These are phyloP conservation scores for Thraustotheca clavata DNA, from an alignment of 352 stramenopile species.

Conservation along the genomic window DNA sequence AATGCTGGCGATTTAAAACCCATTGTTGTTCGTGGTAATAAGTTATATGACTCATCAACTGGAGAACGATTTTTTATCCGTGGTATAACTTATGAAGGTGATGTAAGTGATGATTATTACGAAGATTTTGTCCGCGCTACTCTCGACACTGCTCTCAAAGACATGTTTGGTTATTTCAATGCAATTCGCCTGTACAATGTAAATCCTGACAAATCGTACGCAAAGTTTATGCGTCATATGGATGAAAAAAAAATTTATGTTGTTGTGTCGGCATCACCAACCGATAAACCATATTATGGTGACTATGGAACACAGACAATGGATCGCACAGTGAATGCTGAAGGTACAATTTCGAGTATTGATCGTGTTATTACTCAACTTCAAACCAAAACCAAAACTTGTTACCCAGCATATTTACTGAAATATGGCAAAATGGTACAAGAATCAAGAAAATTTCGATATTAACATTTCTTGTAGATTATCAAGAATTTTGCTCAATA, in stretches of 20 bases:
- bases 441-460: not conserved
- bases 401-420: conserved; percentile 69
- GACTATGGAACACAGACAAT: conserved; percentile 30
- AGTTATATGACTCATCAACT: conserved; percentile 70
- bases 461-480: conserved; percentile 32
- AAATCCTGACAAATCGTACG: conserved; percentile 3
- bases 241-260: not conserved
- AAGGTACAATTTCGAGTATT: not conserved
- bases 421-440: conserved; percentile 74
- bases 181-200: conserved; percentile 13
- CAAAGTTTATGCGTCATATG: conserved; percentile 14
- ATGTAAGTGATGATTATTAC: conserved; percentile 77
- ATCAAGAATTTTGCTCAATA: conserved; percentile 83
- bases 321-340: conserved; percentile 31
- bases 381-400: conserved; percentile 31
- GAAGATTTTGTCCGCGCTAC: conserved; percentile 65
- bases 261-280: not conserved
- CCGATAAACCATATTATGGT: not conserved
- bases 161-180: conserved; percentile 30
- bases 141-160: conserved; percentile 52
- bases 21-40: conserved; percentile 73
- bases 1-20: too few species aligned
- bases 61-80: conserved; percentile 80
- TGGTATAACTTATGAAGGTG: conserved; percentile 82
- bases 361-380: not conserved